Percentiles rank a stretch among this genome's conserved stretches.
Evolutionary conservation across 768 basidiomycete species (phyloP).

Genomic region (Dacryopinax primogenitus): DNA sequence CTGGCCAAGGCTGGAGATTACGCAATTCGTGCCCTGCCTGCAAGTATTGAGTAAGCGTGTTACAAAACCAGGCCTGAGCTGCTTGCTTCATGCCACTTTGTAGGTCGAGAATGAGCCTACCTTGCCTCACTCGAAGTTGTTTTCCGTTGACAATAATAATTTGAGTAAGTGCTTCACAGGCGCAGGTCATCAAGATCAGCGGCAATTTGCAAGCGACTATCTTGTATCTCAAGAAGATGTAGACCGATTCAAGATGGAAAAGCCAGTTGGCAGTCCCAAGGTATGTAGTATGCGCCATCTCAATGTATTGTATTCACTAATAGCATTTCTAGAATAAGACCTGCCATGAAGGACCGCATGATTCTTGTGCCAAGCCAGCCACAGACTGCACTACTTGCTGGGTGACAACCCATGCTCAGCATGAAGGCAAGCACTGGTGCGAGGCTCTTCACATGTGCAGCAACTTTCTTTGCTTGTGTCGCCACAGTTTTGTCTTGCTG

Average conservation of each 20-base stretch:
- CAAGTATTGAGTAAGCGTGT: background rate
- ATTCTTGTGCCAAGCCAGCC: no score
- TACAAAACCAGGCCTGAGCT: no score
- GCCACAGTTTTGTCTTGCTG: background rate
- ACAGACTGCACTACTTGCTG: no score
- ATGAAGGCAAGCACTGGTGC: background rate
- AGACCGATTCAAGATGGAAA: background rate
- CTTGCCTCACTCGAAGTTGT: conserved; percentile 21
- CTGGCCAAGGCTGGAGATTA: background rate
- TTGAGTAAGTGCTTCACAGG: conserved; percentile 29
- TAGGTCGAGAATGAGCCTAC: conserved; percentile 26
- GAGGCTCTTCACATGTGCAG: background rate
- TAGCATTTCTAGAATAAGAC: no score
- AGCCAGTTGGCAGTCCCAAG: background rate
- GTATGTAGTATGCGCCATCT: no score
- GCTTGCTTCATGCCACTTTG: no score
- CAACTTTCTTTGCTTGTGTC: background rate
- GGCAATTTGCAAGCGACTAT: background rate
- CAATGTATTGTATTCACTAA: no score
- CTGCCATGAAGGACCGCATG: no score
- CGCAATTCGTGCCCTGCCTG: background rate
- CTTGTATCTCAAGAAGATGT: background rate
- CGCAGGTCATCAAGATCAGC: conserved; percentile 18
- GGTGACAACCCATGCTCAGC: background rate
- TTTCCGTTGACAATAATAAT: conserved; percentile 26